Evolutionary conservation across 2,329 filamentous ascomycete species (phyloP).

Genomic region (Volutella citrinella): DNA sequence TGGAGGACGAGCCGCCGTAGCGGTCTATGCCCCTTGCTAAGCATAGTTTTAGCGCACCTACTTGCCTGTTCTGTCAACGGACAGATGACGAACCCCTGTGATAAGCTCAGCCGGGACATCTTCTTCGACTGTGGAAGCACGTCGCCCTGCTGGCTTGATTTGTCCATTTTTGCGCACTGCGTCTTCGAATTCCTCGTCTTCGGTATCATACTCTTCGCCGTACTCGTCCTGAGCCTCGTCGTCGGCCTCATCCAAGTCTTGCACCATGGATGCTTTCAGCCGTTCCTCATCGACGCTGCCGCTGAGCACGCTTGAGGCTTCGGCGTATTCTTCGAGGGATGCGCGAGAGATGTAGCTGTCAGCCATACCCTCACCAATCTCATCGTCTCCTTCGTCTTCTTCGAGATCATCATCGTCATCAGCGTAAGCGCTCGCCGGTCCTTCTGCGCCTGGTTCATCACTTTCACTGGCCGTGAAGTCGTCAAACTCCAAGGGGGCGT

Average conservation of each 20-base stretch:
- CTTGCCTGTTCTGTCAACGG: constrained; percentile 46
- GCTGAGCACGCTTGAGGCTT: constrained; percentile 41
- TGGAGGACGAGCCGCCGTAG: too few species aligned
- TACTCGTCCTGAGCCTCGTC: constrained; percentile 37
- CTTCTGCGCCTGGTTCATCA: constrained; percentile 47
- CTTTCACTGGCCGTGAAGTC: constrained; percentile 85
- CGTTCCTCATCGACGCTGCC: constrained; percentile 44
- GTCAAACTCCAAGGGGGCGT: constrained; percentile 76
- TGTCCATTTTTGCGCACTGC: constrained; percentile 31
- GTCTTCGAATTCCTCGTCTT: constrained; percentile 35
- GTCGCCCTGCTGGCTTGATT: constrained; percentile 6
- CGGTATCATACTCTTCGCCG: constrained; percentile 32
- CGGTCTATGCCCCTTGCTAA: too few species aligned
- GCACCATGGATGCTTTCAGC: constrained; percentile 36
- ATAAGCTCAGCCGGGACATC: constrained; percentile 57
- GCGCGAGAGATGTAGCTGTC: constrained; percentile 29
- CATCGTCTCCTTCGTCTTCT: constrained; percentile 39
- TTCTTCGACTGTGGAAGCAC: constrained; percentile 28
- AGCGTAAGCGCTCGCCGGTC: constrained; percentile 41
- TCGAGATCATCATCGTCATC: constrained; percentile 45
- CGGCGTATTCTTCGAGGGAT: constrained; percentile 36
- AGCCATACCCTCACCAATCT: constrained; percentile 31
- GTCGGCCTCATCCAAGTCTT: constrained; percentile 40
- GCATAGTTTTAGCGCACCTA: too few species aligned
- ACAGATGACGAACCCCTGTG: constrained; percentile 55